Evolutionary conservation across 225 moss, liverwort and hornwort genomes (phyloP).

Genomic region (Polytrichum commune): DNA sequence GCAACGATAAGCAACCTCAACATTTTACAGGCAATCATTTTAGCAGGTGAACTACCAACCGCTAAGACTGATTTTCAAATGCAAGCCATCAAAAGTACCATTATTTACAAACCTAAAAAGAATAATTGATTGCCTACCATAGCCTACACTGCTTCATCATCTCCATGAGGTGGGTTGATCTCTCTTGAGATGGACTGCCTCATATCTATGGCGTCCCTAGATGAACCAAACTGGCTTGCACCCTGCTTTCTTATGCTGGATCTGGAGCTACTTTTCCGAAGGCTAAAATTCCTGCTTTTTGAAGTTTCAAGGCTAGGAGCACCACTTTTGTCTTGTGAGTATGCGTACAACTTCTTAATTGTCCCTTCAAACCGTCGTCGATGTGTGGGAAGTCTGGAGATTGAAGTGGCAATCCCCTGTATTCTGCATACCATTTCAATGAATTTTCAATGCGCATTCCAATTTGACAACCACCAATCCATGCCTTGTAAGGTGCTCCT

Average conservation of each 20-base stretch:
- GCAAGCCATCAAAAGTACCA: no score
- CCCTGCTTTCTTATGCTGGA: slow-evolving; percentile 22
- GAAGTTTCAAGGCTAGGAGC: neutral
- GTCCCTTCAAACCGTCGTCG: slow-evolving; percentile 59
- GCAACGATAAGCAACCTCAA: no score
- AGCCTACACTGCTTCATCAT: no score
- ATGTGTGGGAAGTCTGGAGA: slow-evolving; percentile 69
- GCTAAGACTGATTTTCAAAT: no score
- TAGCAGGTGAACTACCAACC: no score
- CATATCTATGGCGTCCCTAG: slow-evolving; percentile 2
- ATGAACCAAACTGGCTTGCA: slow-evolving; percentile 24
- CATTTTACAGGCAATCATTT: no score
- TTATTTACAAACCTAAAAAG: no score
- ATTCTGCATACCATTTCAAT: slow-evolving; percentile 34
- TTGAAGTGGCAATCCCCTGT: slow-evolving; percentile 53
- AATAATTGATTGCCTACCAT: no score
- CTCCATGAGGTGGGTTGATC: no score
- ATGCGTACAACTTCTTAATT: slow-evolving; percentile 41
- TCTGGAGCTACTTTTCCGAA: slow-evolving; percentile 1
- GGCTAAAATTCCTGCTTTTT: slow-evolving; percentile 18
- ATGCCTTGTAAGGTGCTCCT: no score
- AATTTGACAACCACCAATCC: no score
- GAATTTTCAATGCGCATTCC: no score
- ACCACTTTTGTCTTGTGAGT: slow-evolving; percentile 17
- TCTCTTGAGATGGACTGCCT: neutral